Evolutionary conservation across 2,329 filamentous ascomycete species (phyloP).

Genomic region (Byssothecium circinans): DNA sequence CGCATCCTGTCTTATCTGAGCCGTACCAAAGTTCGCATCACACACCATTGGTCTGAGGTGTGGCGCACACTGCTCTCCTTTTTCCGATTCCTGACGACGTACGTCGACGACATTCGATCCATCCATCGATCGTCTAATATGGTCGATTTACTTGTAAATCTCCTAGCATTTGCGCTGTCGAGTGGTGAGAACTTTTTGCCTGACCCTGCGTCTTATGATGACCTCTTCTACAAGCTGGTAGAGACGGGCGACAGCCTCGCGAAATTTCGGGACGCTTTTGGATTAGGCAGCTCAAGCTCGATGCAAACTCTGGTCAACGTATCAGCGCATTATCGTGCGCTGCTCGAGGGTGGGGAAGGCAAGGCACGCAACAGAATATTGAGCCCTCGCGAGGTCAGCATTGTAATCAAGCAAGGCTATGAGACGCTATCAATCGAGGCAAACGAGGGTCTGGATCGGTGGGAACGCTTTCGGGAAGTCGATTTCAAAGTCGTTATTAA

Average conservation of each 20-base stretch:
- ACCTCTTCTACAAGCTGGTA: constrained; percentile 97
- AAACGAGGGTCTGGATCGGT: constrained; percentile 81
- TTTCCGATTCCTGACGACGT: constrained; percentile 86
- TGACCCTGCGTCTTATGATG: constrained; percentile 84
- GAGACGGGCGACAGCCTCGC: constrained; percentile 81
- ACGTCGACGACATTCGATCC: constrained; percentile 73
- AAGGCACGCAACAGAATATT: constrained; percentile 64
- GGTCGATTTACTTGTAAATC: constrained; percentile 75
- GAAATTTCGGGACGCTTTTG: constrained; percentile 80
- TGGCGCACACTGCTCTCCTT: constrained; percentile 88
- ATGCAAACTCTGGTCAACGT: constrained; percentile 85
- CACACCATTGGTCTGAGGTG: constrained; percentile 93
- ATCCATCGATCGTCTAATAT: constrained; percentile 71
- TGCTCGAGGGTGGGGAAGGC: constrained; percentile 65
- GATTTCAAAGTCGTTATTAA: constrained; percentile 85
- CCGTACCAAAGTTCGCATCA: constrained; percentile 75
- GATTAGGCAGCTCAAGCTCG: constrained; percentile 53
- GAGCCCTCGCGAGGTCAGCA: constrained; percentile 80
- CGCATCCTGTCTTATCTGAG: constrained; percentile 83
- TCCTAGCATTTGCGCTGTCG: constrained; percentile 81
- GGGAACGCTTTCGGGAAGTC: constrained; percentile 84
- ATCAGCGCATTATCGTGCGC: constrained; percentile 80
- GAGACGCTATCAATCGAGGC: constrained; percentile 91
- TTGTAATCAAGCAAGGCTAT: constrained; percentile 94
- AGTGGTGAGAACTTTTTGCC: constrained; percentile 90